These are phyloP conservation scores for Gremmenia infestans DNA, from an alignment of 2,329 filamentous ascomycete species.

Conservation along the genomic window DNA sequence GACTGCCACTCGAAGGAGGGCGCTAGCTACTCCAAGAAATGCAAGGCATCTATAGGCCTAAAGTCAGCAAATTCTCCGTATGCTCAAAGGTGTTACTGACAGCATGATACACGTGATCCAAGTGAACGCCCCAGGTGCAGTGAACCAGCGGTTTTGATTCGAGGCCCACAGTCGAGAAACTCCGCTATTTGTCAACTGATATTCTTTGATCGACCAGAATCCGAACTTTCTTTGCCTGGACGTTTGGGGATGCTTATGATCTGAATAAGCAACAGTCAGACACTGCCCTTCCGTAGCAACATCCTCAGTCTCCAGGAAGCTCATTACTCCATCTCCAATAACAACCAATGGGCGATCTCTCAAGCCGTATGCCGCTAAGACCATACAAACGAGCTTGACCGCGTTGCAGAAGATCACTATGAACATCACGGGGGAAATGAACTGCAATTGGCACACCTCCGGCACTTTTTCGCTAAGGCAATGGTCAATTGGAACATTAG, in stretches of 20 bases:
- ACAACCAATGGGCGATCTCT: constrained; percentile 24
- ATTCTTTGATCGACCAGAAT: neutral
- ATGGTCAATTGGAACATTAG: neutral
- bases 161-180: neutral
- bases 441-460: neutral
- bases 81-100: neutral
- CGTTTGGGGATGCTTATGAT: neutral
- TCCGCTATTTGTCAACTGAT: neutral
- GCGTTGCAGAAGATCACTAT: constrained; percentile 26
- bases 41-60: neutral
- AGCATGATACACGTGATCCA: neutral
- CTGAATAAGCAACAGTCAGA: neutral
- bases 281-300: constrained; percentile 13
- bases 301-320: constrained; percentile 30
- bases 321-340: constrained; percentile 33
- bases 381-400: constrained; percentile 24
- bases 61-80: neutral
- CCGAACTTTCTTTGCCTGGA: neutral
- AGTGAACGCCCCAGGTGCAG: neutral
- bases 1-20: neutral
- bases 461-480: neutral
- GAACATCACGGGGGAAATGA: neutral
- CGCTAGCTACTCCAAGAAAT: neutral
- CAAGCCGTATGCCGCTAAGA: constrained; percentile 9
- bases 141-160: neutral